phyloP scores from a whole-genome alignment of 1,284 basidiomycete genomes.

The Rhizoctonia solani region DNA sequence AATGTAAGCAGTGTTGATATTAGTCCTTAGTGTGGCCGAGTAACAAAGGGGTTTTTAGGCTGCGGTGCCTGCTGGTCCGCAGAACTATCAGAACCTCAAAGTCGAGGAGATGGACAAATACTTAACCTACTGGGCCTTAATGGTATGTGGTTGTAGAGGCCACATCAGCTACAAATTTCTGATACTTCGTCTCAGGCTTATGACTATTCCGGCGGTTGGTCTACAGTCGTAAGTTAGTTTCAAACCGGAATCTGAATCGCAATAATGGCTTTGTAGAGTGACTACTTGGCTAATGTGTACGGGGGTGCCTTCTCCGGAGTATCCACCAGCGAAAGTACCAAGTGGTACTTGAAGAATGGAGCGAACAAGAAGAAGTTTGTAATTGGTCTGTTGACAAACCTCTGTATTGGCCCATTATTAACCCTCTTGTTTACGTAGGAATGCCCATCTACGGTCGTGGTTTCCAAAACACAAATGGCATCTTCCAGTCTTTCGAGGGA shows the following conservation, averaged over 20 bases:
- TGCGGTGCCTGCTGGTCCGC: constrained; percentile 53
- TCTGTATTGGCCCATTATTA: no score
- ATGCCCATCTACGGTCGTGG: constrained; percentile 85
- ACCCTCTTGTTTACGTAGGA: no score
- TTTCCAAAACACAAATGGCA: constrained; percentile 64
- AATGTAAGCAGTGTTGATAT: constrained; percentile 6
- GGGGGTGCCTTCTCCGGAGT: constrained; percentile 64
- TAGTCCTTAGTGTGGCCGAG: background rate
- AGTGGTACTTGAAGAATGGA: constrained; percentile 67
- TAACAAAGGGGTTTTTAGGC: constrained; percentile 40
- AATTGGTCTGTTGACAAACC: no score
- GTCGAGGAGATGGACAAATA: constrained; percentile 54
- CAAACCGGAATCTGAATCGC: background rate
- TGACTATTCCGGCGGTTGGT: constrained; percentile 75
- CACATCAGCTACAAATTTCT: no score
- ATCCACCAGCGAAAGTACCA: constrained; percentile 72
- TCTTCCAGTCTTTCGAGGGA: constrained; percentile 74
- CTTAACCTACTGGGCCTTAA: constrained; percentile 60
- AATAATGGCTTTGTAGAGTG: constrained; percentile 45
- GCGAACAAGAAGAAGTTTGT: constrained; percentile 75
- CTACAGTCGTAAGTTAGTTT: constrained; percentile 46
- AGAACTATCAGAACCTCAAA: constrained; percentile 49
- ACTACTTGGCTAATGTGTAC: constrained; percentile 85
- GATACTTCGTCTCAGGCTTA: no score
- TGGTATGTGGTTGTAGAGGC: no score